phyloP scores from a whole-genome alignment of 371 early-diverging fungal genomes.

The Parasitella parasitica region DNA sequence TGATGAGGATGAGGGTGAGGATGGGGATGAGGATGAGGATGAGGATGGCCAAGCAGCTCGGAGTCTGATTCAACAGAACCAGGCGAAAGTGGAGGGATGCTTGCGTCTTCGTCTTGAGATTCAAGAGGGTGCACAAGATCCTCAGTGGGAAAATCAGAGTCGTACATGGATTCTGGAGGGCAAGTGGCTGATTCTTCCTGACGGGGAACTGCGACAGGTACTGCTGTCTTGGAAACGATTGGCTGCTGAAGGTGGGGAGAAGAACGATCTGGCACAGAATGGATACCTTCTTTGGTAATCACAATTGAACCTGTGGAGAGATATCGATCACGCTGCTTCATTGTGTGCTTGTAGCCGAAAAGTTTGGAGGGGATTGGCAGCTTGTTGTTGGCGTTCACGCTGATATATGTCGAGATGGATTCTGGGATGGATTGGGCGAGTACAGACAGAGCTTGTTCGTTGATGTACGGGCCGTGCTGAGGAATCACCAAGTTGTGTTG shows the following conservation, averaged over 20 bases:
- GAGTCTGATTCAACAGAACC: not conserved
- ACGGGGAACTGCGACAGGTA: not conserved
- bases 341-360: slow-evolving; percentile 20
- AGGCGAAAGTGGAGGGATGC: slow-evolving; percentile 11
- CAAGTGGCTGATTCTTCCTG: not conserved
- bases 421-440: slow-evolving; percentile 42
- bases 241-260: not conserved
- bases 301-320: slow-evolving; percentile 37
- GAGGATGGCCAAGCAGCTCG: not conserved
- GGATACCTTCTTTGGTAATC: slow-evolving; percentile 33
- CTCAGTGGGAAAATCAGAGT: slow-evolving; percentile 12
- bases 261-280: slow-evolving; percentile 13
- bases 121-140: slow-evolving; percentile 28
- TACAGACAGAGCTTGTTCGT: slow-evolving; percentile 34
- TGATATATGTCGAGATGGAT: slow-evolving; percentile 40
- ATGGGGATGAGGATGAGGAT: not conserved
- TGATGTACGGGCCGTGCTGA: slow-evolving; percentile 42
- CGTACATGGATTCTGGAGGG: slow-evolving; percentile 5
- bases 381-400: slow-evolving; percentile 41
- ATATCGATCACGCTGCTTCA: slow-evolving; percentile 28
- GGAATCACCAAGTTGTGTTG: slow-evolving; percentile 47
- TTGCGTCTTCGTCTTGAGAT: slow-evolving; percentile 3
- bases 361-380: slow-evolving; percentile 28
- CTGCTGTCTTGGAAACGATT: slow-evolving; percentile 6
- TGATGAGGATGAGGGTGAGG: not conserved